These are phyloP conservation scores for Fusarium ramigenum DNA, from an alignment of 2,329 filamentous ascomycete genomes.

Conservation along the genomic window DNA sequence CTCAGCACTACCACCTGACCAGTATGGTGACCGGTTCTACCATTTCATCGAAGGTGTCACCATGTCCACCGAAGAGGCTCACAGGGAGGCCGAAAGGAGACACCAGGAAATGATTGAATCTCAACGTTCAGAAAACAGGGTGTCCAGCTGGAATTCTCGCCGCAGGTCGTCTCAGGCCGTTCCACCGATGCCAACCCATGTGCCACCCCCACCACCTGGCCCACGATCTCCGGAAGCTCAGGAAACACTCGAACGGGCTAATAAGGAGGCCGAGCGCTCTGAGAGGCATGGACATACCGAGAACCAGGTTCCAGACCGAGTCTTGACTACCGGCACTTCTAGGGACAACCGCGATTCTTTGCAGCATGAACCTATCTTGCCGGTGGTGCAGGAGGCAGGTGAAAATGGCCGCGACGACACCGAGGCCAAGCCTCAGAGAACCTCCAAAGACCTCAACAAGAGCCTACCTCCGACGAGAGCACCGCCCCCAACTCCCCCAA, in stretches of 20 bases:
- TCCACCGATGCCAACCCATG: slow-evolving; percentile 58
- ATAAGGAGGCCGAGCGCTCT: slow-evolving; percentile 49
- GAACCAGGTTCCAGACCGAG: slow-evolving; percentile 69
- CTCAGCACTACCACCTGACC: slow-evolving; percentile 87
- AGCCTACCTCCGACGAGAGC: slow-evolving; percentile 56
- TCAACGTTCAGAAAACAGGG: slow-evolving; percentile 48
- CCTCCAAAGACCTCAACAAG: slow-evolving; percentile 50
- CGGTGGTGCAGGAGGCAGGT: slow-evolving; percentile 89
- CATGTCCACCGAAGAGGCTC: slow-evolving; percentile 86
- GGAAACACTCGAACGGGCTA: slow-evolving; percentile 54
- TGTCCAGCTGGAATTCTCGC: slow-evolving; percentile 51
- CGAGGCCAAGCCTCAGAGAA: slow-evolving; percentile 52
- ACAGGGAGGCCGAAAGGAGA: slow-evolving; percentile 68
- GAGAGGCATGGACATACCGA: slow-evolving; percentile 49
- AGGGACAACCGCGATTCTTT: slow-evolving; percentile 63
- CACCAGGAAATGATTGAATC: slow-evolving; percentile 66
- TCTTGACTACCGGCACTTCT: slow-evolving; percentile 54
- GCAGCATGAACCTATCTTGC: slow-evolving; percentile 69
- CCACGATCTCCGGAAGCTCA: slow-evolving; percentile 50
- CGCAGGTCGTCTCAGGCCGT: slow-evolving; percentile 46
- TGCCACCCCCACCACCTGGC: slow-evolving; percentile 54
- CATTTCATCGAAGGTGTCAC: slow-evolving; percentile 92
- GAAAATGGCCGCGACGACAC: slow-evolving; percentile 64
- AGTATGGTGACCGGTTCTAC: slow-evolving; percentile 93
- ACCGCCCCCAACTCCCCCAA: slow-evolving; percentile 50